Percentiles rank a stretch among this genome's conserved stretches.
Conservation (phyloP, 2,329 filamentous ascomycete genomes). For the Rhytidhysteron rufulum region DNA sequence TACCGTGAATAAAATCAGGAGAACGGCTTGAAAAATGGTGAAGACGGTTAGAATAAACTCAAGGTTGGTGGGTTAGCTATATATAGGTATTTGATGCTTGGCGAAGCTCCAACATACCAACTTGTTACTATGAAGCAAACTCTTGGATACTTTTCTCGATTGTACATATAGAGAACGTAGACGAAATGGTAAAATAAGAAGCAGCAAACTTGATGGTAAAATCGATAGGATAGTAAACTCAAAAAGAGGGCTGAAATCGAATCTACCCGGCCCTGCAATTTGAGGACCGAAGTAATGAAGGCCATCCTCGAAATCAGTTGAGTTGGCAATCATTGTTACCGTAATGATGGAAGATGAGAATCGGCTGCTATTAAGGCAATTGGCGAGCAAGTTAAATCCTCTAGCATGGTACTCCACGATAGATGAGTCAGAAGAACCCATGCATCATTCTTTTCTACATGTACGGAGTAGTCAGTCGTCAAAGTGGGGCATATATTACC, state of each 20-base stretch:
- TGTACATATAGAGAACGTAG: background rate
- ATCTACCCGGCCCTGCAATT: background rate
- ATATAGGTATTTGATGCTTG: too few relatives aligned
- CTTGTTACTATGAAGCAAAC: background rate
- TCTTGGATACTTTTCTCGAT: background rate
- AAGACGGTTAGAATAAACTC: background rate
- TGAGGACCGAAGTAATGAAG: background rate
- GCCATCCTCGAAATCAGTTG: background rate
- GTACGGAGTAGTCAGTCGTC: too few relatives aligned
- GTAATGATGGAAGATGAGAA: too few relatives aligned
- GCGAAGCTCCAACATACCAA: too few relatives aligned
- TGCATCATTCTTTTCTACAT: too few relatives aligned
- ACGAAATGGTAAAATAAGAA: background rate
- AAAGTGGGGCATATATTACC: too few relatives aligned
- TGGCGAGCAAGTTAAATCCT: too few relatives aligned
- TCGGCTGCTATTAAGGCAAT: too few relatives aligned
- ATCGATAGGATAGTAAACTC: background rate
- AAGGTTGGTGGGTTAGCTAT: too few relatives aligned
- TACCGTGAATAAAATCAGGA: background rate
- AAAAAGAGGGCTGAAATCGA: background rate
- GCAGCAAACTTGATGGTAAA: background rate
- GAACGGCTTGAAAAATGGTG: background rate
- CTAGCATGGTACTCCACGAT: too few relatives aligned
- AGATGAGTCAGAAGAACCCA: too few relatives aligned
- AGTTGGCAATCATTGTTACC: background rate